Base-by-base conservation (phyloP, 2,329 filamentous ascomycete species). In the Parafenestella ontariensis region DNA sequence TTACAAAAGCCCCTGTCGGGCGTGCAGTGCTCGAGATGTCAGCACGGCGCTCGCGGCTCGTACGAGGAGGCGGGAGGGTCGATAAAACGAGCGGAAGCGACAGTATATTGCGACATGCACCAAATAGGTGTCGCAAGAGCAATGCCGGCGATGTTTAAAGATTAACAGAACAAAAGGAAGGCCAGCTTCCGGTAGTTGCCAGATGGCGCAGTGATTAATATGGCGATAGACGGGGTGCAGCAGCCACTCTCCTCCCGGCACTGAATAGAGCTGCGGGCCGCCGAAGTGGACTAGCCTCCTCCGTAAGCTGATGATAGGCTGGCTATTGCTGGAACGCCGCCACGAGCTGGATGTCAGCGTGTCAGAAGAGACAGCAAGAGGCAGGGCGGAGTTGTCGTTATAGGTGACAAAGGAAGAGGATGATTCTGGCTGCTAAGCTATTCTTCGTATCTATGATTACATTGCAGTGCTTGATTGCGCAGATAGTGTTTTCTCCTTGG, bases 181-280 rank as follows among this genome's bases (percentile, higher is more conserved):
- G 45, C 66, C 70, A 68, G 70, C 69, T 70, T 66, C 62, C 59
- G 58, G 49, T 59, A 59, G 61, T 51, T 62, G 64, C 56, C 60
- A 65, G 65, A 68, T 63, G 61, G 63, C 53, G 55, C 58, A 55
- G 54, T 59, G 34, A 59, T 62, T 62, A 62, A 65, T 59, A 64
- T 57, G 49, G 48, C 29, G 49, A 44, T 54, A 48, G 42, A 49
- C 54, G 58, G 50, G 45, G 48, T 46, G 56, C 43, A 46, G 59
- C 52, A 61, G 56, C 52, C 59, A 58, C 58, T 57, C 17, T 46
- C 44, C 51, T 52, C 39, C 52, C 49, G 55, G 51, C 54, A 47
- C 56, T 58, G 58, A 61, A 51, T 54, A 56, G 54, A 26, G 5
- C 24, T 31, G 52, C 61, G 67, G 61, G 57, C 44, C 24, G 46